These are phyloP conservation scores for Boletus hoseneyae DNA, from an alignment of 1,284 basidiomycete genomes.

Conservation along the genomic window DNA sequence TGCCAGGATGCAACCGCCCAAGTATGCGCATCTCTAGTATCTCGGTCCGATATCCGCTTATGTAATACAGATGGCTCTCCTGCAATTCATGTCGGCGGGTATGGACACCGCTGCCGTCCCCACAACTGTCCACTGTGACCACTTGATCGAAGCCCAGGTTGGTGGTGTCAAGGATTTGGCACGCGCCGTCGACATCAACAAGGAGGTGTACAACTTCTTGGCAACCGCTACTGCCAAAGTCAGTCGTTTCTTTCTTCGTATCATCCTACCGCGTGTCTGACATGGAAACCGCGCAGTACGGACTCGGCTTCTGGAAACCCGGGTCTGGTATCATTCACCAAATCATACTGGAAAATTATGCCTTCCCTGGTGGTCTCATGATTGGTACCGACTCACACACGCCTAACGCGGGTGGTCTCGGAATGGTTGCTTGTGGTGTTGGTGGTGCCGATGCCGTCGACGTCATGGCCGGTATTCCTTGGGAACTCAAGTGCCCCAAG, in stretches of 20 bases:
- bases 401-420: constrained; percentile 99
- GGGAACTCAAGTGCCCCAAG: constrained; percentile 99
- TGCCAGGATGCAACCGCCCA: constrained; percentile 99
- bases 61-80: constrained; percentile 85
- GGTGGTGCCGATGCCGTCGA: constrained; percentile 99
- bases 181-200: constrained; percentile 92
- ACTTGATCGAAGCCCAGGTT: constrained; percentile 96
- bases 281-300: constrained; percentile 56
- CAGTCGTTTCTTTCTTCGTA: constrained; percentile 17
- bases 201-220: constrained; percentile 99
- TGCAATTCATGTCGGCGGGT: constrained; percentile 99
- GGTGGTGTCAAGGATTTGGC: constrained; percentile 93
- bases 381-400: constrained; percentile 99
- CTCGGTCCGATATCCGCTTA: constrained; percentile 29
- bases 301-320: constrained; percentile 99
- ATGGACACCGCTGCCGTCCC: constrained; percentile 98
- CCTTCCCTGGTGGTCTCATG: constrained; percentile 98
- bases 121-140: constrained; percentile 98
- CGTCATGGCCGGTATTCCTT: constrained; percentile 96
- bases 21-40: constrained; percentile 35
- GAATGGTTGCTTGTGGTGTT: constrained; percentile 98
- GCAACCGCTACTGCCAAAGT: constrained; percentile 95
- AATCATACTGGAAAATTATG: constrained; percentile 98
- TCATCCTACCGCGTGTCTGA: neutral
- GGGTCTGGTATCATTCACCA: constrained; percentile 99